A percentile compares a stretch with the other conserved stretches of the same genome.
These are phyloP conservation scores for Epichloe festucae DNA, from an alignment of 2,329 filamentous ascomycete genomes.

Conservation along the genomic window DNA sequence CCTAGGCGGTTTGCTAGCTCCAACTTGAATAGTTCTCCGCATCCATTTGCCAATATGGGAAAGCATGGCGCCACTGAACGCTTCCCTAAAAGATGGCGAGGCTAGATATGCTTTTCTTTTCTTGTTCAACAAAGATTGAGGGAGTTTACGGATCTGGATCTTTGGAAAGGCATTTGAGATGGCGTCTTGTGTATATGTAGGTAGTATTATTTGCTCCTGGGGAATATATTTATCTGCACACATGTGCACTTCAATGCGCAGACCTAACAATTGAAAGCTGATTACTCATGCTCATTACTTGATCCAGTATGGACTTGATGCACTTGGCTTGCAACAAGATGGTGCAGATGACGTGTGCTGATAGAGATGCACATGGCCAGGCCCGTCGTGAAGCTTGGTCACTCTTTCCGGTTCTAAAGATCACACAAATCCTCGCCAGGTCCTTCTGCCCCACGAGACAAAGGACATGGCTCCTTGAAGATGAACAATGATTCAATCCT, in stretches of 20 bases:
- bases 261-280: background rate
- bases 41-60: conserved; percentile 27
- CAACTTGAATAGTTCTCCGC: conserved; percentile 14
- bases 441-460: background rate
- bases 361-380: too few relatives aligned
- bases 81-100: conserved; percentile 19
- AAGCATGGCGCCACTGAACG: conserved; percentile 27
- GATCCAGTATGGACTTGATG: too few relatives aligned
- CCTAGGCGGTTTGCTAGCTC: conserved; percentile 14
- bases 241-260: background rate
- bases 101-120: background rate
- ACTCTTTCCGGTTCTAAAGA: background rate
- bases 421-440: background rate
- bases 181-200: conserved; percentile 2
- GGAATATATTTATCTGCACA: background rate
- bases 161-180: conserved; percentile 1
- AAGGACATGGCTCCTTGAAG: background rate
- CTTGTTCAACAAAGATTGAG: background rate
- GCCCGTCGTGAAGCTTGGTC: background rate
- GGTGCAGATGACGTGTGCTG: background rate
- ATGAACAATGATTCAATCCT: background rate
- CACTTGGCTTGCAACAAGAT: background rate
- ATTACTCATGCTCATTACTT: too few relatives aligned
- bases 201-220: background rate
- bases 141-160: background rate